These are phyloP conservation scores for Lachancea sp. DNA, from an alignment of 805 yeast genomes.

Conservation along the genomic window DNA sequence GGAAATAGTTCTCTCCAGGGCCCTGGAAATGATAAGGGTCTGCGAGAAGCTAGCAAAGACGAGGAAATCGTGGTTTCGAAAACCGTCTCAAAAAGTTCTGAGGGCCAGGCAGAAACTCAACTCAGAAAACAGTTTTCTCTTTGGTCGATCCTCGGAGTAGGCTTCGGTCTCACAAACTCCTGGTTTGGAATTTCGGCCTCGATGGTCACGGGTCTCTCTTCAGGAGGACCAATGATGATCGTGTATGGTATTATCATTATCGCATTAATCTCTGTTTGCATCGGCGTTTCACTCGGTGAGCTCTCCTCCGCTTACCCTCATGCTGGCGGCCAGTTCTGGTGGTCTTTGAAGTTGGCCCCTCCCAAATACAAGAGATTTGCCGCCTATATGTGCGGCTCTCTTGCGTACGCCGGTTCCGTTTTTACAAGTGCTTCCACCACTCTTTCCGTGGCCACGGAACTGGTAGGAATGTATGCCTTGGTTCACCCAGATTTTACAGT, in stretches of 20 bases:
- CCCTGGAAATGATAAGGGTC: not conserved
- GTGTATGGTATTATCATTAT: conserved; percentile 53
- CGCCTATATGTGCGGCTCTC: conserved; percentile 57
- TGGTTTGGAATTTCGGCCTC: conserved; percentile 63
- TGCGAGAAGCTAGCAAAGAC: conserved; percentile 4
- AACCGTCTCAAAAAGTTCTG: not conserved
- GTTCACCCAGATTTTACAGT: conserved; percentile 33
- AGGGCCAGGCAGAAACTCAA: conserved; percentile 24
- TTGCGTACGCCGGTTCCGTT: conserved; percentile 59
- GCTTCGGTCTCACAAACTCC: conserved; percentile 56
- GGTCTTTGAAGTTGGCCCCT: conserved; percentile 55
- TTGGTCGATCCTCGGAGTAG: conserved; percentile 51
- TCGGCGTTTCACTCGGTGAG: conserved; percentile 50
- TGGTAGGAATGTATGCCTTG: conserved; percentile 46
- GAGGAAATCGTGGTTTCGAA: conserved; percentile 6
- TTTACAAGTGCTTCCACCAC: conserved; percentile 61
- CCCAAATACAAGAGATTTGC: conserved; percentile 37
- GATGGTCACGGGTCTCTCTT: conserved; percentile 47
- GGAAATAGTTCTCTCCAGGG: not conserved
- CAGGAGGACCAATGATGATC: conserved; percentile 58
- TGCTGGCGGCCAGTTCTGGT: conserved; percentile 61
- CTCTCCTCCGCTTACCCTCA: conserved; percentile 51
- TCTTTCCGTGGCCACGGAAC: conserved; percentile 46
- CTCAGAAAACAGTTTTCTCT: conserved; percentile 40
- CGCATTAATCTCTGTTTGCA: conserved; percentile 42